Percentiles rank a stretch among this genome's conserved stretches.
phyloP scores from a whole-genome alignment of 75 land plant genomes.

The Chamaecyparis obtusa region DNA sequence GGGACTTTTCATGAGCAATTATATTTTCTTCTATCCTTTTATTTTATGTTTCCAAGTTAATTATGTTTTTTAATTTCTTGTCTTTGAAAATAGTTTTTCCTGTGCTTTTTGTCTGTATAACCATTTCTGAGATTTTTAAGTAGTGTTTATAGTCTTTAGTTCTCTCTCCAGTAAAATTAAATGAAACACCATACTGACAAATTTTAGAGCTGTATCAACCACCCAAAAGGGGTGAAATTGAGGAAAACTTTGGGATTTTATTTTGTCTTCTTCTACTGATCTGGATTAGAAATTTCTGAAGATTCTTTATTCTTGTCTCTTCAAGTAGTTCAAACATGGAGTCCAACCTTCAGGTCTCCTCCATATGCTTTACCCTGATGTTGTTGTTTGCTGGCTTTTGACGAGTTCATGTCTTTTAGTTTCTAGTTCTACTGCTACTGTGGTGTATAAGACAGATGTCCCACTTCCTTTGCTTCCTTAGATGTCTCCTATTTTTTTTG shows the following conservation, averaged over 20 bases:
- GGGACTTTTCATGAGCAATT: not conserved
- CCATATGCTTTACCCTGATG: too few species aligned
- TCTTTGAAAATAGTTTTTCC: not conserved
- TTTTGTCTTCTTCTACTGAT: not conserved
- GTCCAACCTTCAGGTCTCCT: too few species aligned
- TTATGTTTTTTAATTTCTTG: too few species aligned
- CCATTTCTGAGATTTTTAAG: not conserved
- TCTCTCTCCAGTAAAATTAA: not conserved
- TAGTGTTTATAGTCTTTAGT: not conserved
- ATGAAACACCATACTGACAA: not conserved
- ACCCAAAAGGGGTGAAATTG: not conserved
- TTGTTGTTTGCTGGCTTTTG: not conserved
- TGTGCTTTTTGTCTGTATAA: not conserved
- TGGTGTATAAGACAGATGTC: not conserved
- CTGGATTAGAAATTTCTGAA: not conserved
- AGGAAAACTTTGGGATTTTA: not conserved
- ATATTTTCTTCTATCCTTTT: not conserved
- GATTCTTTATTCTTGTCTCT: not conserved
- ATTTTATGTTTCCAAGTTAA: too few species aligned
- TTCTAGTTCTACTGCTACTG: not conserved
- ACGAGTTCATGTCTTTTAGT: not conserved
- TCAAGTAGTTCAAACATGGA: not conserved
- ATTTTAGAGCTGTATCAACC: not conserved
- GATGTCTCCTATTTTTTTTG: not conserved
- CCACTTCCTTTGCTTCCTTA: not conserved